Percentiles rank a stretch among this genome's conserved stretches.
phyloP scores from a whole-genome alignment of 1,284 basidiomycete species.

The Puccinia coronata region DNA sequence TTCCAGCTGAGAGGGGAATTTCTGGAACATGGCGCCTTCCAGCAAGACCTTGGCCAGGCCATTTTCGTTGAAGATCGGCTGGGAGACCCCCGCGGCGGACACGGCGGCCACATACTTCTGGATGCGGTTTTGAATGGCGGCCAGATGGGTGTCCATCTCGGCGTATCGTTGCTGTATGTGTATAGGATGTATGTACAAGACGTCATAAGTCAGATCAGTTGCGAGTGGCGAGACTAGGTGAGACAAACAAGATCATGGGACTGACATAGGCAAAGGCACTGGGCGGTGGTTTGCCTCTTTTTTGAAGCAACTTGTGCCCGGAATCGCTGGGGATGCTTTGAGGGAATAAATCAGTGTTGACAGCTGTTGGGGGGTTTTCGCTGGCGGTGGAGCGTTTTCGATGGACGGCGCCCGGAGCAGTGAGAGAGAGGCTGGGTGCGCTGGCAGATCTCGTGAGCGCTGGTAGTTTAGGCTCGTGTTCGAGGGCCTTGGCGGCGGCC shows the following conservation, averaged over 20 bases:
- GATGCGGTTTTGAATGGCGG: conserved; percentile 4
- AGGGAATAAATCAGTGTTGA: not conserved
- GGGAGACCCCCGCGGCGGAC: not conserved
- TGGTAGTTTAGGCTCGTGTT: not conserved
- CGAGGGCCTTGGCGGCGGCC: not conserved
- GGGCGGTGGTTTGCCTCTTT: not conserved
- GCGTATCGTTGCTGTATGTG: conserved; percentile 12
- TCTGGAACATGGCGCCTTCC: conserved; percentile 1
- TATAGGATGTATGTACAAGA: not conserved
- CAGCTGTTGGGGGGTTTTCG: not conserved
- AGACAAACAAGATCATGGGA: not conserved
- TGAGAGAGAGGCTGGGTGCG: not conserved
- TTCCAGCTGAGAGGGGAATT: not conserved
- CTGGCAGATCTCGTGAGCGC: not conserved
- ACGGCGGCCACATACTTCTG: not conserved
- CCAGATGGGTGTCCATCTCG: conserved; percentile 23
- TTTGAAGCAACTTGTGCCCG: not conserved
- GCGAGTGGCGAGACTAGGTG: too few relatives aligned
- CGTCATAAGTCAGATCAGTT: not conserved
- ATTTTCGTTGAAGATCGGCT: conserved; percentile 10
- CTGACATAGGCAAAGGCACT: conserved; percentile 9
- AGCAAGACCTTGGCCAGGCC: conserved; percentile 12
- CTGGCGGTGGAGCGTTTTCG: not conserved
- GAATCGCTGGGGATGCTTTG: not conserved
- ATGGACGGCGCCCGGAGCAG: not conserved